These are phyloP conservation scores for Diaporthe australafricana DNA, from an alignment of 2,329 filamentous ascomycete genomes.

Conservation along the genomic window DNA sequence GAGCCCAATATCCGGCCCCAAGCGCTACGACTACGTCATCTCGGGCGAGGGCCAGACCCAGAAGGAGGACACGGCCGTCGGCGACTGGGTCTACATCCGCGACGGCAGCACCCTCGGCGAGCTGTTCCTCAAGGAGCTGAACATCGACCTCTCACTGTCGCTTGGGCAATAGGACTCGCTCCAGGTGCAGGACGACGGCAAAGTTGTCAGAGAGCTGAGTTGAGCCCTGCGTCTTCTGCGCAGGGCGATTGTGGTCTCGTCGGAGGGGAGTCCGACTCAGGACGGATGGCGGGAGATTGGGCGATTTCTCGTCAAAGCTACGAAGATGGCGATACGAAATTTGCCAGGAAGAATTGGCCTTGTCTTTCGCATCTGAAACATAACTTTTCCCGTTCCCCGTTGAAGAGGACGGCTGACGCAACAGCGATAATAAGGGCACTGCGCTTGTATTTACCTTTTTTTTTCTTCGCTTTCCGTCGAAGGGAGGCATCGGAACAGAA, in stretches of 20 bases:
- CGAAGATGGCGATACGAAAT: no score
- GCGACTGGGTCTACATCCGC: conserved; percentile 88
- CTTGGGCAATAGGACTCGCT: conserved; percentile 33
- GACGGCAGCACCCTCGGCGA: conserved; percentile 82
- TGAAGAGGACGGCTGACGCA: not conserved
- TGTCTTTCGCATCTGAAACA: not conserved
- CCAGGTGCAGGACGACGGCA: not conserved
- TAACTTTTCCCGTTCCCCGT: not conserved
- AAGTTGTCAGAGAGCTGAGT: not conserved
- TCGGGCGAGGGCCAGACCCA: conserved; percentile 77
- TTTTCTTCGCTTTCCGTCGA: not conserved
- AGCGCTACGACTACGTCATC: conserved; percentile 92
- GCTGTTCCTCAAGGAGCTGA: conserved; percentile 81
- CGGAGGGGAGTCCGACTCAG: not conserved
- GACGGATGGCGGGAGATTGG: no score
- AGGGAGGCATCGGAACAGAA: not conserved
- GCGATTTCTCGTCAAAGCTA: no score
- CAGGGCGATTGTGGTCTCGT: not conserved
- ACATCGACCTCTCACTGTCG: conserved; percentile 66
- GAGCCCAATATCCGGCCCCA: conserved; percentile 89
- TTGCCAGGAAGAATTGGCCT: not conserved
- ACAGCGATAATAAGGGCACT: conserved; percentile 9
- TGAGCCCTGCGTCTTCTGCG: not conserved
- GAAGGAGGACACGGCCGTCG: conserved; percentile 80
- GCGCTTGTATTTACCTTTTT: not conserved